phyloP scores from a whole-genome alignment of 2,329 filamentous ascomycete genomes.

The Cladosporium sp. region DNA sequence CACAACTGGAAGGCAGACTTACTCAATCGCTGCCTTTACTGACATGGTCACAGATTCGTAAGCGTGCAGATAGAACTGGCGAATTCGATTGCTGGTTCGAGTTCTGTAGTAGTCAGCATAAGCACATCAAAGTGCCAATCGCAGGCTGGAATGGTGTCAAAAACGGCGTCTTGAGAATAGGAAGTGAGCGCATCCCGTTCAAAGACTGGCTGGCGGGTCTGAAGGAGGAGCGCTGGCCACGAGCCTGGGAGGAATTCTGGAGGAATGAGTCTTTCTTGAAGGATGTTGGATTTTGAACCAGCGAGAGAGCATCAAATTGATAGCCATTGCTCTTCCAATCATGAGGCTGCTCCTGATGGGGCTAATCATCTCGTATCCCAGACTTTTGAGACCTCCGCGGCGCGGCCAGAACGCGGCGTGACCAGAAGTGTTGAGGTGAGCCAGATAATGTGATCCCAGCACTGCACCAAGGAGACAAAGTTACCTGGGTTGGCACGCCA shows the following conservation, averaged over 20 bases:
- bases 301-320: too few relatives aligned
- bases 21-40: not conserved
- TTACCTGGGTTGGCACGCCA: too few relatives aligned
- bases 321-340: too few relatives aligned
- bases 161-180: not conserved
- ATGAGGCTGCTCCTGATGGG: too few relatives aligned
- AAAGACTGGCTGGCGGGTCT: not conserved
- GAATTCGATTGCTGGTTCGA: not conserved
- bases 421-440: too few relatives aligned
- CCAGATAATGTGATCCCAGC: too few relatives aligned
- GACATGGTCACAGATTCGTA: not conserved
- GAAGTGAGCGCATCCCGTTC: not conserved
- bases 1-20: too few relatives aligned
- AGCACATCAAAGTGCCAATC: not conserved
- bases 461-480: too few relatives aligned
- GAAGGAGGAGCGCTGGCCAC: not conserved
- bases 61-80: not conserved
- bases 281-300: not conserved
- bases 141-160: not conserved
- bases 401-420: too few relatives aligned
- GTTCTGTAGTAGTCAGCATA: not conserved
- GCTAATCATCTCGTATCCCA: too few relatives aligned
- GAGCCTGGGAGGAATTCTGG: not conserved
- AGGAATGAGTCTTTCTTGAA: not conserved
- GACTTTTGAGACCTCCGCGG: too few relatives aligned